Base-by-base conservation (phyloP, 192 early-diverging fungal species). In the Allomyces arbusculus region DNA sequence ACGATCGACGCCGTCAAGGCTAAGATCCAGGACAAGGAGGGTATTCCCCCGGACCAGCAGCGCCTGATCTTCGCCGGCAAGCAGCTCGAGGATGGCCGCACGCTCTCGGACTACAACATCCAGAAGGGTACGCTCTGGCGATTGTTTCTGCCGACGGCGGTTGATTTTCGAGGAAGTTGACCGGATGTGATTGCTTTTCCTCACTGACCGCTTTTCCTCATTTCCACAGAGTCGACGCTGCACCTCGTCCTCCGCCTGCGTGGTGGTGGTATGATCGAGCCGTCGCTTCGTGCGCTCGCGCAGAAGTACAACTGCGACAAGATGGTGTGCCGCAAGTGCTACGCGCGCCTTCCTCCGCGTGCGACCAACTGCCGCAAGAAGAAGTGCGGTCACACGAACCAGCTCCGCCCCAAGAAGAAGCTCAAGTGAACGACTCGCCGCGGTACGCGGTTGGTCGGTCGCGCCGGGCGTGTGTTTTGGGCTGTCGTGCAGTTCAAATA, bases 291-390 rank as follows among this genome's bases (percentile, higher is more conserved):
- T 86, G 92, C 88, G 65, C 84, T 99, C 69, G 95, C 95, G 72
- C 92, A 90, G 79, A 97, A 94, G 84, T 99, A 89, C 88, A 95
- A 95, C 91, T 99, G 95, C 84, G 95, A 99, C 64, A 99, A 97
- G 91, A 91, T 91, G 90, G 90, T 99, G 73, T 99, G 95, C 89
- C 90, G 95, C 80, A 99, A 99, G 84, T 92, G 95, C 85, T 99
- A 99, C 82, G 96, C 96, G 72, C 91, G 94, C 77, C 89, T 99
- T 69, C 96, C 96, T 65, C 91, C 91, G 67, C 90, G 94, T 80
- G 96, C 96, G 71, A 97, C 93, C 79, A 99, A 99, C 90, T 99
- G 96, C 86, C 87, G 96, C 73, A 99, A 99, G 92, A 95, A 91
- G 87, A 98, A 98, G 91, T 98, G 95, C 77, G 94, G 95, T 69